Evolutionary conservation across 768 basidiomycete species (phyloP).

Genomic region (Megacollybia marginata): DNA sequence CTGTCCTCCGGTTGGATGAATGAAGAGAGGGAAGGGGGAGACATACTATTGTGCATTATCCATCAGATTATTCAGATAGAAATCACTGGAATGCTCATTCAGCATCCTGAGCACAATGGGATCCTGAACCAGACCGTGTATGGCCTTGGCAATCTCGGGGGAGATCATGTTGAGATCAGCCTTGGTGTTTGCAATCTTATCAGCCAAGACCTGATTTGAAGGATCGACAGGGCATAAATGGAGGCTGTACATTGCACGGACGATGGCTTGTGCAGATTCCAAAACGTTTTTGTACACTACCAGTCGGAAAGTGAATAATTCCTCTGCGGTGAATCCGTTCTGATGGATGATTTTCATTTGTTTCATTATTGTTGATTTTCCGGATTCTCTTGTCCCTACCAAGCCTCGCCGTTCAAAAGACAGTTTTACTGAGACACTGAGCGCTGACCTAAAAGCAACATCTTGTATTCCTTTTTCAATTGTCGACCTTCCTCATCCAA

Average conservation of each 20-base stretch:
- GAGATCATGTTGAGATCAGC: conserved; percentile 32
- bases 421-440: too few species aligned
- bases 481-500: too few species aligned
- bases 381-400: conserved; percentile 87
- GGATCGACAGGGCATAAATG: conserved; percentile 43
- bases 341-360: conserved; percentile 99
- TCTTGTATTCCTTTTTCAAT: too few species aligned
- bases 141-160: conserved; percentile 41
- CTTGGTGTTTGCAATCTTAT: conserved; percentile 18
- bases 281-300: conserved; percentile 83
- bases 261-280: conserved; percentile 81
- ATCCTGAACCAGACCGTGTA: conserved; percentile 45
- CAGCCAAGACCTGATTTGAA: conserved; percentile 1
- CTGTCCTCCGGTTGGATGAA: too few species aligned
- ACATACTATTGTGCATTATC: conserved; percentile 69
- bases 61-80: conserved; percentile 95
- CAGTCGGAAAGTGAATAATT: conserved; percentile 68
- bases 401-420: too few species aligned
- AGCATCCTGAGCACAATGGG: conserved; percentile 37
- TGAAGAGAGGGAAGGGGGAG: too few species aligned
- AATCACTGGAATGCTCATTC: conserved; percentile 59
- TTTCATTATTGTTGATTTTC: conserved; percentile 94
- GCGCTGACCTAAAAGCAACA: too few species aligned
- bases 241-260: conserved; percentile 81
- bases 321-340: conserved; percentile 74